Conservation (phyloP, 176 grass and related monocot genomes). For the Oryza meridionalis region DNA sequence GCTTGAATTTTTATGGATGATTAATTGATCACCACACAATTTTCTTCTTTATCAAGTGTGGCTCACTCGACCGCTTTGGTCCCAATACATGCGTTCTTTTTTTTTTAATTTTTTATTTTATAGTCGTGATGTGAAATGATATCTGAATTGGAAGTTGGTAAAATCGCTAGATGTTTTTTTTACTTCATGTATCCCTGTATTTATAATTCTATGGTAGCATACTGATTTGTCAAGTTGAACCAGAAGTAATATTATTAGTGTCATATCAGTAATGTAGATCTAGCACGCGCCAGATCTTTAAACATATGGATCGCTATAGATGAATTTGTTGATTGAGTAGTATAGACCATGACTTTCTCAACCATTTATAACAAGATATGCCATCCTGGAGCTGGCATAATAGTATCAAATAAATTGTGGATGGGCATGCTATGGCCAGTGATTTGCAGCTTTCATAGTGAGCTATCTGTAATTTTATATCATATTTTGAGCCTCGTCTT, state of each 20-base stretch:
- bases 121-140: neutral
- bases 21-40: neutral
- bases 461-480: neutral
- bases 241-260: neutral
- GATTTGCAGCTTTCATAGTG: neutral
- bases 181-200: neutral
- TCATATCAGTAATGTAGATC: neutral
- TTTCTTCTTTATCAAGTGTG: neutral
- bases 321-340: conserved; percentile 8
- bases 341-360: conserved; percentile 23
- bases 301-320: neutral
- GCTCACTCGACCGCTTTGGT: neutral
- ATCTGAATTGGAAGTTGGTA: neutral
- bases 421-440: conserved; percentile 9
- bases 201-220: neutral
- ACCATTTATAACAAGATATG: neutral
- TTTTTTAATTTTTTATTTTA: neutral
- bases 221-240: neutral
- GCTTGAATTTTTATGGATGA: neutral
- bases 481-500: neutral
- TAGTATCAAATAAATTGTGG: neutral
- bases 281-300: neutral
- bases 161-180: neutral
- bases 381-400: neutral
- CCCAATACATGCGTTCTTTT: neutral